Evolutionary conservation across 2,329 filamentous ascomycete genomes (phyloP), one percentile per base, ranked within the genome.

Genomic region (Penicillium corylophilum): DNA sequence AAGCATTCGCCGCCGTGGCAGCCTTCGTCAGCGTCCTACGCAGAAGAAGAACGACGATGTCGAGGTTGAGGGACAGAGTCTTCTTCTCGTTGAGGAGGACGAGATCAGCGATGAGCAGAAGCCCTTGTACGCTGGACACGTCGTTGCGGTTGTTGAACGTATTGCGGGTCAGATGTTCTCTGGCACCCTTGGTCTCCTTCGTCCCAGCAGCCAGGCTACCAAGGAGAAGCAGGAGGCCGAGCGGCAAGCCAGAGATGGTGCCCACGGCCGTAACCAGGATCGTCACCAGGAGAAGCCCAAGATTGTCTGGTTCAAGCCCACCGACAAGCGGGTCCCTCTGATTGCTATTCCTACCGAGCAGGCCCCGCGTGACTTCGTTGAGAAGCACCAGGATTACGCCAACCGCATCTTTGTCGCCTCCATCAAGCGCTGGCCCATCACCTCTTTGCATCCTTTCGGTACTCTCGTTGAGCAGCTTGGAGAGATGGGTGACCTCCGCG

Each of bases 11-110:
- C 85, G 94, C 61, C 89, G 94, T 67, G 94, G 94, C 61, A 97
- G 93, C 82, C 83, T 99, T 62, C 88, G 94, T 67, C 94, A 97
- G 77, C 88, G 94, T 48, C 94, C 94, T 8, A 97, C 93, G 0
- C 94, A 99, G 76, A 99, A 99, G 85, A 99, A 99, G 84, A 99
- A 99, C 59, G 94, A 99, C 62, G 94, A 99, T 71, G 94, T 99
- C 23, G 94, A 99, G 74, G 94, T 99, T 24, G 94, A 99, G 72
- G 94, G 94, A 23, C 94, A 99, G 74, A 97, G 93, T 71, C 82
- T 99, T 51, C 85, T 99, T 20, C 84, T 99, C 16, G 94, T 97
- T 59, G 94, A 99, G 69, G 94, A 99, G 70, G 94, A 99, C 71
- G 94, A 99, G 71, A 96, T 99, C 74, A 97, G 90, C 64, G 94